Evolutionary conservation across 73 alveolate species (phyloP).

Genomic region (Paramecium tetraurelia): DNA sequence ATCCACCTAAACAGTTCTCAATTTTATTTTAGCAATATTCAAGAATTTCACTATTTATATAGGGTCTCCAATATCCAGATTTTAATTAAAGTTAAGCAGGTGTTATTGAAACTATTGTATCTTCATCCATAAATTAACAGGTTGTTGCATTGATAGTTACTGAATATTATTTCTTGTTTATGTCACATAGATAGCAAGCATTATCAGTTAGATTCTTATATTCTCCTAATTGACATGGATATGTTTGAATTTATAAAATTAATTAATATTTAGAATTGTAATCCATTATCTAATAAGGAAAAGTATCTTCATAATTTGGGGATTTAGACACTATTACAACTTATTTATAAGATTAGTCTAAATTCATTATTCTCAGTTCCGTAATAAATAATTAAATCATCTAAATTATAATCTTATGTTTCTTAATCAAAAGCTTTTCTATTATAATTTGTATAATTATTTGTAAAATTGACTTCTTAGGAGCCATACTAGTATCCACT

Average conservation of each 20-base stretch:
- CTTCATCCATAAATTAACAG: not conserved
- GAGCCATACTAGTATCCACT: not conserved
- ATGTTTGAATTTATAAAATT: not conserved
- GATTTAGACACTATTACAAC: not conserved
- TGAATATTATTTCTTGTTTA: not conserved
- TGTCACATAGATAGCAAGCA: not conserved
- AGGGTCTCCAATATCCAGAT: conserved; percentile 53
- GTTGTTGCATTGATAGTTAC: not conserved
- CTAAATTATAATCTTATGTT: conserved; percentile 33
- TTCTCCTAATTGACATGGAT: not conserved
- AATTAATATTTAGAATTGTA: not conserved
- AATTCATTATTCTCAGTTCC: not conserved
- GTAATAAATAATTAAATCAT: not conserved
- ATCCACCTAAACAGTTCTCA: conserved; percentile 45
- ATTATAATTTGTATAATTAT: not conserved
- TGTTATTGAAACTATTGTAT: not conserved
- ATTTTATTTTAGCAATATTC: not conserved
- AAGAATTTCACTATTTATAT: not conserved
- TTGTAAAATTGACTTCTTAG: not conserved
- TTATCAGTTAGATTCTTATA: not conserved
- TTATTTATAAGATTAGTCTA: not conserved
- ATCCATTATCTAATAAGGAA: not conserved
- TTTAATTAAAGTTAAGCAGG: not conserved
- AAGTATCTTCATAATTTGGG: not conserved
- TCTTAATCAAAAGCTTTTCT: not conserved